Evolutionary conservation across 1,139 yeast genomes (phyloP).

Genomic region (Blastobotrys arbuscula): DNA sequence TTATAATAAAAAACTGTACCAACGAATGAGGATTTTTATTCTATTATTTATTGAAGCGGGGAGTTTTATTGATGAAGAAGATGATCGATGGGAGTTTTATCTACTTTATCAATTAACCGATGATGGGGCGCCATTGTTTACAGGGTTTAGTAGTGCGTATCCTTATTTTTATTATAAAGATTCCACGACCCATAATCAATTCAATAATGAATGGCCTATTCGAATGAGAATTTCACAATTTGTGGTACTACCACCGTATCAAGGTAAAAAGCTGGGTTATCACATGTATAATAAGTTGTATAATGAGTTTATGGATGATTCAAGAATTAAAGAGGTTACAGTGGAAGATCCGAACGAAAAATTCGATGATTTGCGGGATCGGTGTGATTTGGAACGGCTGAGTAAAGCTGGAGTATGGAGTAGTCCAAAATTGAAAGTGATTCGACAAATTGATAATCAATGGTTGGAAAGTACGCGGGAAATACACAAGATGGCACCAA

Average conservation of each 20-base stretch:
- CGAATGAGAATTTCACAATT: slow-evolving; percentile 87
- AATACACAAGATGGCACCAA: slow-evolving; percentile 57
- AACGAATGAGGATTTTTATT: slow-evolving; percentile 72
- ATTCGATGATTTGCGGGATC: slow-evolving; percentile 85
- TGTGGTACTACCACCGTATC: slow-evolving; percentile 70
- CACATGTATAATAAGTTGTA: slow-evolving; percentile 54
- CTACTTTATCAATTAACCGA: slow-evolving; percentile 31
- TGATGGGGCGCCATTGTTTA: slow-evolving; percentile 37
- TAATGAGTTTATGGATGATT: slow-evolving; percentile 50
- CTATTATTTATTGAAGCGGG: slow-evolving; percentile 91
- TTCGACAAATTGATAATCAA: slow-evolving; percentile 30
- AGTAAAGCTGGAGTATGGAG: slow-evolving; percentile 31
- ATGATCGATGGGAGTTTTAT: slow-evolving; percentile 65
- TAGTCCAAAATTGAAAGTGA: slow-evolving; percentile 18
- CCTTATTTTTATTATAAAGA: slow-evolving; percentile 76
- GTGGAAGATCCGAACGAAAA: slow-evolving; percentile 95
- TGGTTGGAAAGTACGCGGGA: slow-evolving; percentile 43
- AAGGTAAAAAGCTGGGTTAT: slow-evolving; percentile 67
- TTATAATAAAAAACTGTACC: slow-evolving; percentile 45
- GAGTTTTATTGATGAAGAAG: slow-evolving; percentile 71
- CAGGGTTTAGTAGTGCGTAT: slow-evolving; percentile 81
- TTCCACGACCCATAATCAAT: slow-evolving; percentile 48
- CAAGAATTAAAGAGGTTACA: slow-evolving; percentile 61
- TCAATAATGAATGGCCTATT: slow-evolving; percentile 32
- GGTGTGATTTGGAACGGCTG: slow-evolving; percentile 64